Base-by-base conservation (phyloP, 192 early-diverging fungal species). In the Podila clonocystis region DNA sequence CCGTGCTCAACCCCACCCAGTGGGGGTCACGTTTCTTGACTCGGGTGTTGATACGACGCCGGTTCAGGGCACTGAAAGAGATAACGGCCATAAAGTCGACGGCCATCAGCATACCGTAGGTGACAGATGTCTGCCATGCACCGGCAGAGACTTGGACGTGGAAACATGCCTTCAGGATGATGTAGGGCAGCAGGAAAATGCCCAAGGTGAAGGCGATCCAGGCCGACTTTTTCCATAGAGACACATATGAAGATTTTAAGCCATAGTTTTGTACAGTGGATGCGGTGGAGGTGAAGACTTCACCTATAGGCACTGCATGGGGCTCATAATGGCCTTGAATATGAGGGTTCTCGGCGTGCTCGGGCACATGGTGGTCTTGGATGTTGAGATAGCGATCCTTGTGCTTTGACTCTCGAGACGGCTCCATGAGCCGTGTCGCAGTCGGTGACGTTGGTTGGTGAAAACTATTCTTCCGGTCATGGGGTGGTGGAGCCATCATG, bases 41-140 rank as follows among this genome's bases (percentile, higher is more conserved):
- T 4, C 76, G 28, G 24, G 62, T 68, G 55, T 80, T 80, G 41
- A 80, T 65, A 20, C 62, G 31, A 3, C 76, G 64, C 5, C 76
- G 49, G 20, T 80, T 80, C 12, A 80, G 60, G 3, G 76, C 76
- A 63, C 70, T 72, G 50, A 80, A 80, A 50, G 55, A 71, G 48
- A 80, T 58, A 9, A 80, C 70, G 2, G 76, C 76, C 65, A 72
- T 68, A 50, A 80, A 80, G 33, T 80, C 76, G n/a, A 80, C 31
- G 3, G 76, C 76, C 76, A 80, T 80, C 24, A 80, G 58, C 76
- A 80, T 72, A 22, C 76, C 76, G 11, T 80, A 80, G 3, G 76
- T 80, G 9, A 80, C 65, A 38, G 76, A 80, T 4, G 76, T 80
- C 66, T 80, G 76, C 76, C 76, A 80, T 5, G 76, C 76, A 0